Conservation (phyloP, 177 flowering plant species). For the Vitis hybrid region DNA sequence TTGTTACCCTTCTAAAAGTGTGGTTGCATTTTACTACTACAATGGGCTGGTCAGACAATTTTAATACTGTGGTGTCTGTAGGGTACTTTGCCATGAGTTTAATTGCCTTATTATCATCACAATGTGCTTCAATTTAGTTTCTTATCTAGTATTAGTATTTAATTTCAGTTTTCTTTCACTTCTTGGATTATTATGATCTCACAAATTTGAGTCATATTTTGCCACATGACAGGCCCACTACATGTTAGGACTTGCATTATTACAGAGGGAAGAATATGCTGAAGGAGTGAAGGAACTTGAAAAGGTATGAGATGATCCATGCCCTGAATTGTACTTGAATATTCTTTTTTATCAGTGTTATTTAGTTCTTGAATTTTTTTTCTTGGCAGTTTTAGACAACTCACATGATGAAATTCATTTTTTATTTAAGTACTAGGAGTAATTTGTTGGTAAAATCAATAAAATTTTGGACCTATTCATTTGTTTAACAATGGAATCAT, state of each 20-base stretch:
- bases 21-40: no score
- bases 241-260: slow-evolving; percentile 75
- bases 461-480: no score
- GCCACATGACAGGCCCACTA: slow-evolving; percentile 58
- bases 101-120: background rate
- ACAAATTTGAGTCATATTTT: background rate
- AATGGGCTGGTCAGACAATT: no score
- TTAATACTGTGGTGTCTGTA: background rate
- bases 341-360: background rate
- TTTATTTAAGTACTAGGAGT: no score
- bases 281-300: slow-evolving; percentile 70
- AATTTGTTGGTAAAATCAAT: no score
- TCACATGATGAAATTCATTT: no score
- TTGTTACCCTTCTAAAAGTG: no score
- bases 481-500: no score
- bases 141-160: background rate
- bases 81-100: background rate
- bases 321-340: background rate
- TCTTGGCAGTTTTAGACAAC: no score
- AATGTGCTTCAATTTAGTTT: background rate
- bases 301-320: slow-evolving; percentile 38
- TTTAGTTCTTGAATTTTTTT: no score
- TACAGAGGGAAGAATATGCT: slow-evolving; percentile 47
- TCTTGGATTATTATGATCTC: slow-evolving; percentile 1
- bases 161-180: background rate